Evolutionary conservation across 2,329 filamentous ascomycete genomes (phyloP).

Genomic region (Talaromyces sp.): DNA sequence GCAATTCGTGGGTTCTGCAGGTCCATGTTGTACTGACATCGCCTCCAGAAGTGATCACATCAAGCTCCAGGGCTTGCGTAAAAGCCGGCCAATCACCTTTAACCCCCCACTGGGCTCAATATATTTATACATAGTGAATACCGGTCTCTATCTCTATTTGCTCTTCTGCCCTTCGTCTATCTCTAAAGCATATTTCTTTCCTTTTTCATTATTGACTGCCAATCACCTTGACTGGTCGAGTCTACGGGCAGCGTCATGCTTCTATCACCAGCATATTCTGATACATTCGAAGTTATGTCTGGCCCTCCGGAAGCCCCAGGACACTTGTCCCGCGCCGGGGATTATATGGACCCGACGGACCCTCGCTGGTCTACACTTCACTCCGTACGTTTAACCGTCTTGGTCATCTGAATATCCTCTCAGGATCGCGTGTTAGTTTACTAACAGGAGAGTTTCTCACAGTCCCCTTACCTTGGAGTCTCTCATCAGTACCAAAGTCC

Average conservation of each 20-base stretch:
- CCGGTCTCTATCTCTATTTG: background rate
- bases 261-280: conserved; percentile 21
- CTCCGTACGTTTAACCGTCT: conserved; percentile 29
- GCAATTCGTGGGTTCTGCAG: background rate
- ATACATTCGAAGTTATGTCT: conserved; percentile 28
- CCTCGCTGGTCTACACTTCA: conserved; percentile 29
- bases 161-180: background rate
- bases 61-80: background rate
- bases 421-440: background rate
- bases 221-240: conserved; percentile 18
- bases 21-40: background rate
- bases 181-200: background rate
- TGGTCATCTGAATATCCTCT: background rate
- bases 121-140: background rate
- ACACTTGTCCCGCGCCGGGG: conserved; percentile 27
- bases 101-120: background rate
- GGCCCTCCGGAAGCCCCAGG: conserved; percentile 23
- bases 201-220: background rate
- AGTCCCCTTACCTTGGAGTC: conserved; percentile 26
- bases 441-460: background rate
- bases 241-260: conserved; percentile 26
- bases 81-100: background rate
- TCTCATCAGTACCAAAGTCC: conserved; percentile 34
- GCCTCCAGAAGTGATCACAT: background rate
- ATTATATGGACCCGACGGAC: conserved; percentile 28